These are phyloP conservation scores for Pestalotiopsis sp. DNA, from an alignment of 2,329 filamentous ascomycete genomes.

Conservation along the genomic window DNA sequence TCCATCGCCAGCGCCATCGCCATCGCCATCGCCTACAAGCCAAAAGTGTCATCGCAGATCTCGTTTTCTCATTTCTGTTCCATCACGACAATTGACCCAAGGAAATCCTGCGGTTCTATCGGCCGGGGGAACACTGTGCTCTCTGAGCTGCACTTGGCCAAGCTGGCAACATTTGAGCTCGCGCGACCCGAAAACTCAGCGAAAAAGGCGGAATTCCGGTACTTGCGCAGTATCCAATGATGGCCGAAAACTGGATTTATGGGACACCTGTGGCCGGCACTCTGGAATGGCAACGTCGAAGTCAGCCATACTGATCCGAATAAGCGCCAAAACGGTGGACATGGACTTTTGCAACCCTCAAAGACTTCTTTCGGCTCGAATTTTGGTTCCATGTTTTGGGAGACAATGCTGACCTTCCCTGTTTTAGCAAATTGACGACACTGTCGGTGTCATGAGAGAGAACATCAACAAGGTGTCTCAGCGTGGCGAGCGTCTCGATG, in stretches of 20 bases:
- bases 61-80: neutral
- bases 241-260: neutral
- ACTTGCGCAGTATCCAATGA: neutral
- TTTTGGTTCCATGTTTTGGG: neutral
- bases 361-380: neutral
- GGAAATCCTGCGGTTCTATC: neutral
- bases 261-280: neutral
- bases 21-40: neutral
- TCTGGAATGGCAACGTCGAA: neutral
- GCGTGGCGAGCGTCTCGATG: slow-evolving; percentile 63
- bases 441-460: slow-evolving; percentile 91
- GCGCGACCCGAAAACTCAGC: neutral
- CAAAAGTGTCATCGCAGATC: neutral
- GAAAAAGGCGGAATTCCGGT: neutral
- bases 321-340: neutral
- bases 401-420: slow-evolving; percentile 13
- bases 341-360: neutral
- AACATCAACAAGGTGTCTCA: slow-evolving; percentile 97
- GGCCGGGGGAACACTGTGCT: neutral
- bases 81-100: neutral
- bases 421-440: slow-evolving; percentile 91
- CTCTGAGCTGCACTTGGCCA: no score
- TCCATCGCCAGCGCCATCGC: neutral
- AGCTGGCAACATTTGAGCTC: neutral
- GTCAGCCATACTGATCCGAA: neutral